phyloP scores from a whole-genome alignment of 23 red algal genomes.

The Gracilaria gracilis region DNA sequence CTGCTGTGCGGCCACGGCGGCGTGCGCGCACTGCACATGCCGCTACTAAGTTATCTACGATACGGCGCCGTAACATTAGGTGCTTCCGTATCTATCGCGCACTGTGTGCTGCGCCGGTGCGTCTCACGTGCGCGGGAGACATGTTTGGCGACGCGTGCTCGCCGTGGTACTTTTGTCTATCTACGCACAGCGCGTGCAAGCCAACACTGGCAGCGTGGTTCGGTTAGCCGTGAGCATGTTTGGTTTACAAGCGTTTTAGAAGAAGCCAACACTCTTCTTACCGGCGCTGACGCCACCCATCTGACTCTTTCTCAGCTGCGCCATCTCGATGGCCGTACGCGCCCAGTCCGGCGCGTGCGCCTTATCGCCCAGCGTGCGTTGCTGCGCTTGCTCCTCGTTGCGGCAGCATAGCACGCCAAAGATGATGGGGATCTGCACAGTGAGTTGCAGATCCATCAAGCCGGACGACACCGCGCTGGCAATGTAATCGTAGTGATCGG shows the following conservation, averaged over 20 bases:
- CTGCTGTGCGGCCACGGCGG: too few species aligned
- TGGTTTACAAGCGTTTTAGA: background rate
- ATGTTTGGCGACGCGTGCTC: too few species aligned
- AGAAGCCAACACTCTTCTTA: slow-evolving; percentile 70
- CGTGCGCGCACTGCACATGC: too few species aligned
- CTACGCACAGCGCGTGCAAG: too few species aligned
- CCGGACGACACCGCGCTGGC: slow-evolving; percentile 66
- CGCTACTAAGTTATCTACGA: too few species aligned
- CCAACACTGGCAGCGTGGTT: too few species aligned
- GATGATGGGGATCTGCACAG: slow-evolving; percentile 69
- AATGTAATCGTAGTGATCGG: slow-evolving; percentile 91
- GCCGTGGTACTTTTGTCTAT: too few species aligned
- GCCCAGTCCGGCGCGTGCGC: slow-evolving; percentile 84
- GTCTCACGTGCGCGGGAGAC: too few species aligned
- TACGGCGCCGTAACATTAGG: too few species aligned
- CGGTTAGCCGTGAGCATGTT: too few species aligned
- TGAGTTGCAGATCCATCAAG: slow-evolving; percentile 88
- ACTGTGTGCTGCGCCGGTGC: too few species aligned
- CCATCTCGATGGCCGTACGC: slow-evolving; percentile 94
- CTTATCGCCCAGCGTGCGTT: slow-evolving; percentile 75
- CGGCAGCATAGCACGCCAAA: slow-evolving; percentile 94
- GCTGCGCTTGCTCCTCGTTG: slow-evolving; percentile 80
- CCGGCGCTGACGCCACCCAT: slow-evolving; percentile 60
- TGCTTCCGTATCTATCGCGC: too few species aligned
- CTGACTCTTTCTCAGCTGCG: slow-evolving; percentile 68